Evolutionary conservation across 2,329 filamentous ascomycete genomes (phyloP), one percentile per base, ranked within the genome.

Genomic region (Pestalotiopsis sp.): DNA sequence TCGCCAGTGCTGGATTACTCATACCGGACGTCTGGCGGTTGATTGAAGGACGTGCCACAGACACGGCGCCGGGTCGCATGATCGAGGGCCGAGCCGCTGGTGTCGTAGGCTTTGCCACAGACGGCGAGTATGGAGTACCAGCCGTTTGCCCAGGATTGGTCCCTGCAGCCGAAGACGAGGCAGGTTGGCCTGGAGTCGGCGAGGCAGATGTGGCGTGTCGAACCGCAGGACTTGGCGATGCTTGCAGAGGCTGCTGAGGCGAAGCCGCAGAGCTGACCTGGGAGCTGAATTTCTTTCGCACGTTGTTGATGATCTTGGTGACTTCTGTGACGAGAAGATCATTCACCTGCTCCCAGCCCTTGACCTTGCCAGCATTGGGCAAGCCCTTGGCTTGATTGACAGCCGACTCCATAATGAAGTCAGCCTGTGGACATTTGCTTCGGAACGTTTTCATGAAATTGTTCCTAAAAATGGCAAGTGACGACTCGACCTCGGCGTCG

Each of bases 341-440:
- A 57, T 78, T 74, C 59, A 75, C 77, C 67, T 77, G 72, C 57
- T 77, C 76, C 77, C 77, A 79, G 13, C 75, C 75, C 64, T 71
- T 71, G 64, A 76, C 70, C 11, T 71, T 71, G 27, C 71, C 74
- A 14, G 71, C 45, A 61, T 75, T 75, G 3, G 77, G 74, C 20
- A 78, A 68, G 25, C 77, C 77, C 66, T 74, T 75, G 41, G 77
- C 77, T 63, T 75, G 76, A 36, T 75, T 77, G 57, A 79, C 77
- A 6, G 77, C 77, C 17, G 76, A 73, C 45, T 79, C 77, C 6
- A 79, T 73, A 41, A 79, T 76, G 52, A 71, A 72, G 38, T 78
- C 77, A 27, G 77, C 77, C 27, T 75, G 74, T 17, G 77, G 73
- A 3, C 75, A 78, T 64, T 75, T 78, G 41, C 71, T 75, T 66